Percentiles rank a stretch among this genome's conserved stretches.
These are phyloP conservation scores for Kwoniella dejecticola DNA, from an alignment of 768 basidiomycete species.

Conservation along the genomic window DNA sequence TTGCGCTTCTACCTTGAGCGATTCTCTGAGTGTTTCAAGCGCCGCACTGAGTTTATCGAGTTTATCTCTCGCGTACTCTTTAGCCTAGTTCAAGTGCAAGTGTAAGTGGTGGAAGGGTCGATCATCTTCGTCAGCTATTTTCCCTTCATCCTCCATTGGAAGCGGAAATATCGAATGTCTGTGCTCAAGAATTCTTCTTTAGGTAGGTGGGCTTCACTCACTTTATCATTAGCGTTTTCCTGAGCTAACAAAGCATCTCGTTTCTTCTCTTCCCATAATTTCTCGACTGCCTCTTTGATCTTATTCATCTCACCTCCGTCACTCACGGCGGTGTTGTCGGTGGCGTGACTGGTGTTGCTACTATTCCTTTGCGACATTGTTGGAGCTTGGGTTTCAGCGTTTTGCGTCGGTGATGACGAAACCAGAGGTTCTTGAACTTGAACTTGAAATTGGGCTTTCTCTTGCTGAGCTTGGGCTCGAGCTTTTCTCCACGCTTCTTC, in stretches of 20 bases:
- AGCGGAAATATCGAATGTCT: too few species aligned
- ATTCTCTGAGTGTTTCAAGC: slow-evolving; percentile 36
- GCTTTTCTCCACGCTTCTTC: slow-evolving; percentile 8
- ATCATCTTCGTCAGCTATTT: background rate
- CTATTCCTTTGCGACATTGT: slow-evolving; percentile 3
- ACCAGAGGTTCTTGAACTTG: background rate
- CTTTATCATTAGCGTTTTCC: slow-evolving; percentile 34
- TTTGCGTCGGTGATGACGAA: background rate
- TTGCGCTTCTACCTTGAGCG: slow-evolving; percentile 10
- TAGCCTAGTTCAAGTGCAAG: slow-evolving; percentile 21
- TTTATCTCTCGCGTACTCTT: slow-evolving; percentile 39
- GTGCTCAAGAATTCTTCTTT: too few species aligned
- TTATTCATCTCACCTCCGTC: slow-evolving; percentile 23
- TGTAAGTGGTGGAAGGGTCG: too few species aligned
- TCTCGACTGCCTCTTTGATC: slow-evolving; percentile 29
- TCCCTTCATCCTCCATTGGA: background rate
- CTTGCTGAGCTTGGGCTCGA: background rate
- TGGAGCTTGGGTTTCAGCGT: background rate
- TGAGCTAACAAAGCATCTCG: slow-evolving; percentile 19
- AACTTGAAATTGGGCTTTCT: background rate
- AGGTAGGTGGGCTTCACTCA: slow-evolving; percentile 4
- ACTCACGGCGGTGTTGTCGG: too few species aligned
- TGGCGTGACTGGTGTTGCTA: background rate
- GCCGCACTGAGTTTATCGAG: slow-evolving; percentile 35
- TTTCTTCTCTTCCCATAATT: slow-evolving; percentile 36